Evolutionary conservation across 352 stramenopile genomes (phyloP).

Genomic region (Pythium rishiriense): DNA sequence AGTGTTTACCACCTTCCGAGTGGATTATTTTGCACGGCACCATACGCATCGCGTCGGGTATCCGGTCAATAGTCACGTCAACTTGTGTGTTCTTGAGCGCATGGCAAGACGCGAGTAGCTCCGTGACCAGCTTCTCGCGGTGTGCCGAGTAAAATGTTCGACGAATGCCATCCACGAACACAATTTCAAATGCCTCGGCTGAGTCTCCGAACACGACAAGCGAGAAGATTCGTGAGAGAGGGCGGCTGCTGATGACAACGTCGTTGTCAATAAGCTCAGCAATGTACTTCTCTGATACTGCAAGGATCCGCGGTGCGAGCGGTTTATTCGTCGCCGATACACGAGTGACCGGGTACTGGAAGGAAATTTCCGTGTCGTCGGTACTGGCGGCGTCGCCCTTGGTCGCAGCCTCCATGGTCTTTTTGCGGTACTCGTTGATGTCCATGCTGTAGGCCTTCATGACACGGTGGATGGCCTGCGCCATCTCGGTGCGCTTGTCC

Average conservation of each 20-base stretch:
- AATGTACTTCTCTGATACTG: constrained; percentile 73
- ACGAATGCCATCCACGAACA: constrained; percentile 72
- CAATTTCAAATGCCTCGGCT: constrained; percentile 65
- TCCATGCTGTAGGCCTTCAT: constrained; percentile 80
- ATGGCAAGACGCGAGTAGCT: constrained; percentile 75
- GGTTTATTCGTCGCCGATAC: constrained; percentile 46
- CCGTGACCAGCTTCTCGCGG: constrained; percentile 73
- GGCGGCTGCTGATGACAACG: constrained; percentile 65
- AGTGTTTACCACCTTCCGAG: constrained; percentile 57
- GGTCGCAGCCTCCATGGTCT: constrained; percentile 61
- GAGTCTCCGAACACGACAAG: constrained; percentile 68
- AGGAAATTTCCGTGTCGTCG: constrained; percentile 43
- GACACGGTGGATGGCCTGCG: constrained; percentile 62
- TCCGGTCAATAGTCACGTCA: constrained; percentile 47
- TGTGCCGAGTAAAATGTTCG: constrained; percentile 68
- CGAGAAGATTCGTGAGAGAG: constrained; percentile 68
- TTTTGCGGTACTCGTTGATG: constrained; percentile 85
- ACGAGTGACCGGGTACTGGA: constrained; percentile 72
- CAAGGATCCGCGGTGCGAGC: constrained; percentile 44
- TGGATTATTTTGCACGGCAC: constrained; percentile 75
- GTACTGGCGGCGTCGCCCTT: constrained; percentile 41
- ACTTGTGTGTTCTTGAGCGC: constrained; percentile 71
- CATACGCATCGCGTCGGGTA: constrained; percentile 64
- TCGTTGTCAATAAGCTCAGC: constrained; percentile 55
- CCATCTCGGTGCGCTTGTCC: constrained; percentile 61